Base-by-base conservation (phyloP, 2,329 filamentous ascomycete genomes). In the Fusarium albidum region DNA sequence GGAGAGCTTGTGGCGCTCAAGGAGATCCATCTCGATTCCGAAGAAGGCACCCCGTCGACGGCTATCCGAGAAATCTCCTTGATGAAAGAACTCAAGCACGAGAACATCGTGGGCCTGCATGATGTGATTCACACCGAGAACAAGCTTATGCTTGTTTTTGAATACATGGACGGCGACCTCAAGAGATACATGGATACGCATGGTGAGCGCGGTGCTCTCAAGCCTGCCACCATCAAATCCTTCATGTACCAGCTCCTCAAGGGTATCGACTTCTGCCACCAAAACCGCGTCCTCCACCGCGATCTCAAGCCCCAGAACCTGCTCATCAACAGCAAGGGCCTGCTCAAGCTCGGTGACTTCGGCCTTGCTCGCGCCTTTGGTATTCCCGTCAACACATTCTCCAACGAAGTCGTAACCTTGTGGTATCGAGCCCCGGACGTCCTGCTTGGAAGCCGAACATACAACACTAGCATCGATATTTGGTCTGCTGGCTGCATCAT, bases 81-180 rank as follows among this genome's bases (percentile, higher is more conserved):
- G 51, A 98, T 99, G 95, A 99, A 99, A 77, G 95, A 99, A 77
- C 84, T 99, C 64, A 98, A 98, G 77, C 95, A 99, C 76, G 93
- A 97, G 73, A 98, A 97, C 72, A 98, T 99, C 64, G 93, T 99
- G 67, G 91, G 89, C 53, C 87, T 99, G 6, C 92, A 98, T 82
- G 95, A 99, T 81, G 95, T 99, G 50, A 98, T 99, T 69, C 95
- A 99, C 76, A 99, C 95, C 52, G 95, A 99, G 80, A 99, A 98
- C 78, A 99, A 99, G 75, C 86, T 99, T 52, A 99, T 99, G 95
- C 87, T 99, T 33, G 95, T 99, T 9, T 99, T 99, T 67, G 95
- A 99, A 75, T 96, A 88, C 76, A 97, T 99, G 94, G 95, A 99
- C 76, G 92, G 93, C 72, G 95, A 99, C 70, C 79, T 99, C 10